These are phyloP conservation scores for Morella rubra DNA, from an alignment of 306 rosid genomes.

Conservation along the genomic window DNA sequence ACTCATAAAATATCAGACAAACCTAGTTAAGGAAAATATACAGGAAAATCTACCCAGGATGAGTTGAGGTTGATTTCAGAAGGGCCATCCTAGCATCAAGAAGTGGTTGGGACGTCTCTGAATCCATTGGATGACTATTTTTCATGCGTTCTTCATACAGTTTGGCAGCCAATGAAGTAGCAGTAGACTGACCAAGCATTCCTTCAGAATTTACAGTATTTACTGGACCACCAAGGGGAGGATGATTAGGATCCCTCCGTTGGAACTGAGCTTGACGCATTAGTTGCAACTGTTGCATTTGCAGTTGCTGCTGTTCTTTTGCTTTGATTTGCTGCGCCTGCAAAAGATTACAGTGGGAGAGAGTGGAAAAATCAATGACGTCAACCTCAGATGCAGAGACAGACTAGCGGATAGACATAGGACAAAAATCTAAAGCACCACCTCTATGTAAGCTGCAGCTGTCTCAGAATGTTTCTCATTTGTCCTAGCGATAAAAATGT, in stretches of 20 bases:
- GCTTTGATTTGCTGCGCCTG: conserved; percentile 79
- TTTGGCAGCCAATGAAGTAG: conserved; percentile 85
- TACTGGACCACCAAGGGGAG: conserved; percentile 65
- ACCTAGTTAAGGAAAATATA: conserved; percentile 25
- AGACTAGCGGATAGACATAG: conserved; percentile 10
- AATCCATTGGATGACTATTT: conserved; percentile 68
- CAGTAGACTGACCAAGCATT: conserved; percentile 78
- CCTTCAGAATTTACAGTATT: conserved; percentile 73
- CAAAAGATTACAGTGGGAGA: conserved; percentile 14
- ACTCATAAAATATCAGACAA: conserved; percentile 17
- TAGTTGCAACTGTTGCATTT: conserved; percentile 82
- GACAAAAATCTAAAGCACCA: conserved; percentile 24
- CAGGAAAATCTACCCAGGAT: conserved; percentile 60
- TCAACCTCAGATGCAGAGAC: conserved; percentile 15
- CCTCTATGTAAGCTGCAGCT: conserved; percentile 92
- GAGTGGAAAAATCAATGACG: background rate
- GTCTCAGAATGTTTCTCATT: conserved; percentile 93
- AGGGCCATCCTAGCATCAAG: conserved; percentile 89
- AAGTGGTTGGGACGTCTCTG: conserved; percentile 89
- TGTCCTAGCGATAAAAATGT: conserved; percentile 85
- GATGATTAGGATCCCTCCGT: conserved; percentile 77
- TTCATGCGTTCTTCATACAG: conserved; percentile 90
- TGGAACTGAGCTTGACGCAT: conserved; percentile 90
- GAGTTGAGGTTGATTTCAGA: conserved; percentile 69
- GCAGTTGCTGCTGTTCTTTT: conserved; percentile 79